Conservation (phyloP, 164 flowering plant genomes). For the Piper longum region DNA sequence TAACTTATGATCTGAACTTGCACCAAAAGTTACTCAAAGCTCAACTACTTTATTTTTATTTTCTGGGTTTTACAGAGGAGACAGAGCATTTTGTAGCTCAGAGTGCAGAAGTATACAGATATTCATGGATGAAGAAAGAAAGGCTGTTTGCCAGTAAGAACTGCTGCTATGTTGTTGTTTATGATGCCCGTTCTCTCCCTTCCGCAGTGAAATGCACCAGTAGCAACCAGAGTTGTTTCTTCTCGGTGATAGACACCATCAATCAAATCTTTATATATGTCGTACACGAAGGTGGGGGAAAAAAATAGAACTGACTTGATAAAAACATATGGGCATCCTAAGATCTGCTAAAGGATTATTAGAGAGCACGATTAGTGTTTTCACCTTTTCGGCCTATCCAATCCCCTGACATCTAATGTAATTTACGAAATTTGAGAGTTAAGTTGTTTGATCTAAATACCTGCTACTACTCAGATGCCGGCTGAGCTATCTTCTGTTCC, state of each 20-base stretch:
- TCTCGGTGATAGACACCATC: background rate
- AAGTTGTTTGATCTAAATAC: too few relatives aligned
- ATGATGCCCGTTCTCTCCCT: slow-evolving; percentile 18
- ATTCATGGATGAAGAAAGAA: slow-evolving; percentile 53
- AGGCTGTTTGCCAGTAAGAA: slow-evolving; percentile 19
- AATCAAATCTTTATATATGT: background rate
- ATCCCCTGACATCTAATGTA: too few relatives aligned
- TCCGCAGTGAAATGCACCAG: slow-evolving; percentile 13
- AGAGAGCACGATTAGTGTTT: background rate
- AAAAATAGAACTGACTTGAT: background rate
- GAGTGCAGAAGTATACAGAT: slow-evolving; percentile 75
- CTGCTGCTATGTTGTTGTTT: slow-evolving; percentile 28
- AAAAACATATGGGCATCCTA: background rate
- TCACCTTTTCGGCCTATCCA: background rate
- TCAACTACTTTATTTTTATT: background rate
- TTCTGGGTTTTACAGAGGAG: slow-evolving; percentile 30
- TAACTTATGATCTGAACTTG: background rate
- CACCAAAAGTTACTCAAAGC: background rate
- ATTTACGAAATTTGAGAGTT: too few relatives aligned
- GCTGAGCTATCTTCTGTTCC: too few relatives aligned
- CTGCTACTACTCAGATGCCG: too few relatives aligned
- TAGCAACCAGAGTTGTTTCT: slow-evolving; percentile 24
- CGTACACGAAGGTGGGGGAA: background rate
- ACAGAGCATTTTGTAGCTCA: slow-evolving; percentile 58
- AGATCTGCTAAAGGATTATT: background rate